Evolutionary conservation across 1,284 basidiomycete species (phyloP).

Genomic region (Ceratobasidium theobromae): DNA sequence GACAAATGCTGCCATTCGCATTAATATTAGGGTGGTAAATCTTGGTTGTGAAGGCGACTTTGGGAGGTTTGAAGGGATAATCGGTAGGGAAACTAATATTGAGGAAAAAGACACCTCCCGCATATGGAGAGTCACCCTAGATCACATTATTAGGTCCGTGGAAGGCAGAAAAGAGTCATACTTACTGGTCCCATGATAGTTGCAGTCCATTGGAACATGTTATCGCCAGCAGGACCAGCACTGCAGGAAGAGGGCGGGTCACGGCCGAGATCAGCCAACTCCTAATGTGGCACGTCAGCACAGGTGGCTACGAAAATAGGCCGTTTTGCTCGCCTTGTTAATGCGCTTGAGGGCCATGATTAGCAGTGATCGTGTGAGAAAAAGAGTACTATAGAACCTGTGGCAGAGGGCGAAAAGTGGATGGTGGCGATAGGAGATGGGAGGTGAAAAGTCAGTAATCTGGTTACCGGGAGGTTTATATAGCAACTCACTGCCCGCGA

Average conservation of each 20-base stretch:
- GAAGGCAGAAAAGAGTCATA: constrained; percentile 38
- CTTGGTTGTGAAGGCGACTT: constrained; percentile 97
- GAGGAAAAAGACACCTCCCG: constrained; percentile 96
- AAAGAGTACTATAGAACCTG: constrained; percentile 12
- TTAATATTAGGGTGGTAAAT: constrained; percentile 98
- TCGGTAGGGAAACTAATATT: constrained; percentile 91
- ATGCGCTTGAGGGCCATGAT: constrained; percentile 96
- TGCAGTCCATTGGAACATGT: constrained; percentile 98
- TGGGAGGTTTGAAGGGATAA: constrained; percentile 99
- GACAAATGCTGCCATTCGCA: constrained; percentile 95
- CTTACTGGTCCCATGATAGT: constrained; percentile 96
- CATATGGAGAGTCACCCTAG: constrained; percentile 93
- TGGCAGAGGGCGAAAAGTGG: constrained; percentile 29
- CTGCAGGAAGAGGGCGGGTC: constrained; percentile 98
- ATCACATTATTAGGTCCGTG: background rate
- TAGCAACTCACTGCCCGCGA: constrained; percentile 24
- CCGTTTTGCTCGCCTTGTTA: constrained; percentile 76
- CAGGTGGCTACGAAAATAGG: background rate
- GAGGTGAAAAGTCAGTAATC: background rate
- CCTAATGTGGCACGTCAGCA: constrained; percentile 54
- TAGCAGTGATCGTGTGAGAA: constrained; percentile 4
- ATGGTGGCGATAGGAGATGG: background rate
- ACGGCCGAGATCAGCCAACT: constrained; percentile 95
- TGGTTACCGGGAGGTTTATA: background rate
- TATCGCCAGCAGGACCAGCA: constrained; percentile 92